Conservation (phyloP, 2,329 filamentous ascomycete species). For the Fusarium penzigii region DNA sequence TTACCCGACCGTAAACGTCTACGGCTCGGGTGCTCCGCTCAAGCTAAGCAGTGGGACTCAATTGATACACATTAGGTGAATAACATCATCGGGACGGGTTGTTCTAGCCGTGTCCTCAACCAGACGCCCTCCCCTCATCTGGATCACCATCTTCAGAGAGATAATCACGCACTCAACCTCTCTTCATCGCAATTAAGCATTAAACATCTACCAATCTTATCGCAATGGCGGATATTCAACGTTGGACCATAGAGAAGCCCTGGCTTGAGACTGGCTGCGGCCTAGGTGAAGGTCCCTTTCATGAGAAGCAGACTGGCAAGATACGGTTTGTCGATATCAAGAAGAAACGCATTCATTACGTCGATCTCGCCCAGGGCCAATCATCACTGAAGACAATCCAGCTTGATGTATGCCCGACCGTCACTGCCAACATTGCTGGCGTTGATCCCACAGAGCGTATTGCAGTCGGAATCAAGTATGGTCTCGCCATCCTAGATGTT, state of each 20-base stretch:
- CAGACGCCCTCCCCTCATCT: too few relatives aligned
- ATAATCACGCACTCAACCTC: too few relatives aligned
- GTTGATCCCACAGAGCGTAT: slow-evolving; percentile 64
- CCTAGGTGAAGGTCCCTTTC: slow-evolving; percentile 75
- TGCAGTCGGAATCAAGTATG: slow-evolving; percentile 77
- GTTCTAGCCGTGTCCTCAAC: too few relatives aligned
- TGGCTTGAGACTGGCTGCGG: slow-evolving; percentile 63
- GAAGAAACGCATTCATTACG: slow-evolving; percentile 70
- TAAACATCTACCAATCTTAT: not conserved
- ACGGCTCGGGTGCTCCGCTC: too few relatives aligned
- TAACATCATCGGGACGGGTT: too few relatives aligned
- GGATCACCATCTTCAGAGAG: too few relatives aligned
- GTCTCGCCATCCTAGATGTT: slow-evolving; percentile 76
- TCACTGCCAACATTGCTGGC: slow-evolving; percentile 79
- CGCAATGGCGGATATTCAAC: slow-evolving; percentile 43
- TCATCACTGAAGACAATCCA: slow-evolving; percentile 62
- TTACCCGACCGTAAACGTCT: too few relatives aligned
- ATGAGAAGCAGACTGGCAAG: slow-evolving; percentile 63
- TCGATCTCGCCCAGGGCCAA: slow-evolving; percentile 65
- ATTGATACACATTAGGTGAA: too few relatives aligned
- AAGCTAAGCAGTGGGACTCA: too few relatives aligned
- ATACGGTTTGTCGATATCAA: slow-evolving; percentile 84
- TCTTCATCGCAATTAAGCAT: not conserved
- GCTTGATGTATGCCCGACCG: slow-evolving; percentile 56
- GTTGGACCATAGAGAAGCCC: slow-evolving; percentile 53